Evolutionary conservation across 768 basidiomycete species (phyloP), one percentile per base, ranked within the genome.

Genomic region (Amanita thiersii): DNA sequence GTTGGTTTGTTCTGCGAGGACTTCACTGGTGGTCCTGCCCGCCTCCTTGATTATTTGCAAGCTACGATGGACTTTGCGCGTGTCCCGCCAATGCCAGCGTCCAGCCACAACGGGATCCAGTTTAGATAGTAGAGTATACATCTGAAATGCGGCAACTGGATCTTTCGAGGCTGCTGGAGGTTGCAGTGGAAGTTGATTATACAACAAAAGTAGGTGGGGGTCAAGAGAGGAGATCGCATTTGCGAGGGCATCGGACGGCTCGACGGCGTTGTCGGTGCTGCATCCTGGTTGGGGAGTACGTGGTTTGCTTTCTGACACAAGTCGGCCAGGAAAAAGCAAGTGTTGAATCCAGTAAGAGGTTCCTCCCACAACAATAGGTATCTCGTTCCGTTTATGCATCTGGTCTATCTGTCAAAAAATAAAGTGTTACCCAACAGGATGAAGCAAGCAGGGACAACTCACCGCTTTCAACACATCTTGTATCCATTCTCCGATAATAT

Each of bases 331-430:
- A 54, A 98, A 97, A 9, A 98, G 66, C 28, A 96, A 77, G 56
- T 99, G 89, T 53, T 99, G 94, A 18, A 94, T 86, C 84, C 93
- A 99, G 57, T 99, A 99, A 3, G 89, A 79, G 2, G 96, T 98
- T 4, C 96, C 96, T 2, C 96, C 96, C 34, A 94, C 92, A 5
- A 94, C 68, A 43, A 99, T 86, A 0, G 96, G 94, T 4, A 97
- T 58, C 44, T 82, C 64, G 2, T 71, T 58, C 45, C 71, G 65
- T 28, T 50, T 47, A 52, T 89, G 78, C 6, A 84, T 81, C 43
- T 86, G 79, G 37, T 80, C 71, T 32, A 93, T 88, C 90, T 91
- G 56, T 17, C 51, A 6, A 49, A 40, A 44, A 38, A 32, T 20
- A 43, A 15, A 19, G 33, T 25, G 23, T 15, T 31, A 26, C 14